phyloP scores from a whole-genome alignment of 73 alveolate species.

The Uronychia setigera region DNA sequence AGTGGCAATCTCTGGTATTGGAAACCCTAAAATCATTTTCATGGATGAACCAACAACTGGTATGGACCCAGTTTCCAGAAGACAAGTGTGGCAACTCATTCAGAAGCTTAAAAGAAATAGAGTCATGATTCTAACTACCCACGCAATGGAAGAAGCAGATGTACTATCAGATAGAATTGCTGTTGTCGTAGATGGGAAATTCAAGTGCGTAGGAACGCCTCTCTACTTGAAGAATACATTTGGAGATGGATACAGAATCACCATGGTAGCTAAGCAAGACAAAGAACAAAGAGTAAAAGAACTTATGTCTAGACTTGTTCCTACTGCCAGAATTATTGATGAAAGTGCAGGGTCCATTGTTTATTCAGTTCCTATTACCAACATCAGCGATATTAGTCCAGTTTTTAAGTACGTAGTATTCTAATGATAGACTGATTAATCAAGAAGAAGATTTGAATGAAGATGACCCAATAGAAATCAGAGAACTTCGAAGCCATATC shows the following conservation, averaged over 20 bases:
- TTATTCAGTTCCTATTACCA: slow-evolving; percentile 65
- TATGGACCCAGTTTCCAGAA: slow-evolving; percentile 89
- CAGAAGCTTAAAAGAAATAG: slow-evolving; percentile 59
- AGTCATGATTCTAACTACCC: slow-evolving; percentile 95
- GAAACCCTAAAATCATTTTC: slow-evolving; percentile 82
- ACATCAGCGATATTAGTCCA: slow-evolving; percentile 50
- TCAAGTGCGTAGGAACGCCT: slow-evolving; percentile 96
- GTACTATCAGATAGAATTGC: slow-evolving; percentile 96
- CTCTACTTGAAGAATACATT: slow-evolving; percentile 88
- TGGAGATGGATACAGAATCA: slow-evolving; percentile 87
- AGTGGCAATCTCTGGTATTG: slow-evolving; percentile 91
- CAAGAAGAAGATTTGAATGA: neutral
- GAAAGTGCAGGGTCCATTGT: slow-evolving; percentile 80
- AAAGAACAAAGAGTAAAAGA: slow-evolving; percentile 44
- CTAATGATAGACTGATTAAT: neutral
- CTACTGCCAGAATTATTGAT: slow-evolving; percentile 62
- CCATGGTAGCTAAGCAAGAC: slow-evolving; percentile 39
- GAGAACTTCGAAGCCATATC: slow-evolving; percentile 50
- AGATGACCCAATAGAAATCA: neutral
- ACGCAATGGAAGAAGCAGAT: slow-evolving; percentile 99
- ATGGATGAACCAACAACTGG: slow-evolving; percentile 96
- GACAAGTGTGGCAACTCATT: slow-evolving; percentile 78
- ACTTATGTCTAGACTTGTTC: slow-evolving; percentile 51
- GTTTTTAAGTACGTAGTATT: slow-evolving; percentile 41
- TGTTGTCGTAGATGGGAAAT: slow-evolving; percentile 92